Conservation (phyloP, 257 asterid species). For the Capsicum rhomboideum region DNA sequence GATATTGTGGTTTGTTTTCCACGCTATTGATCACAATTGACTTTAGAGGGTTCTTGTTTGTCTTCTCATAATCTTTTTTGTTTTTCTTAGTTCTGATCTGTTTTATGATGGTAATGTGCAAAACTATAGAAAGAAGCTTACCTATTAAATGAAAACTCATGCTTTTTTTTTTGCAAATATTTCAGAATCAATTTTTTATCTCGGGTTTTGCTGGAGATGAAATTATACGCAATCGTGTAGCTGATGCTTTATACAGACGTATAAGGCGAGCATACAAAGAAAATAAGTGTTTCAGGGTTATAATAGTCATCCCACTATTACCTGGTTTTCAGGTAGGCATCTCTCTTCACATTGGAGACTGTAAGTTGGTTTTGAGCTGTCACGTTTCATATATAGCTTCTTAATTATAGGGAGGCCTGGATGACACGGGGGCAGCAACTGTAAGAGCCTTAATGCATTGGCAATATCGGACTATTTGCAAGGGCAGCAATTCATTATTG, state of each 20-base stretch:
- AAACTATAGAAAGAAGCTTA: neutral
- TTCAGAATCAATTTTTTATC: constrained; percentile 91
- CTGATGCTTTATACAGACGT: constrained; percentile 80
- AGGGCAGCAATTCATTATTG: constrained; percentile 68
- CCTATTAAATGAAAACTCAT: neutral
- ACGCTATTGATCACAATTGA: neutral
- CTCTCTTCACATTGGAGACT: neutral
- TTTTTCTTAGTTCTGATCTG: neutral
- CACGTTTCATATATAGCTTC: constrained; percentile 5
- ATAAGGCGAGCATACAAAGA: constrained; percentile 68
- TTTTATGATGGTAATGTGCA: neutral
- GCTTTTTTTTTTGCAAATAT: neutral
- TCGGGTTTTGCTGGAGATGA: constrained; percentile 89
- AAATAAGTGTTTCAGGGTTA: constrained; percentile 63
- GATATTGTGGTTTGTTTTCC: neutral
- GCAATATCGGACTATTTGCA: constrained; percentile 89
- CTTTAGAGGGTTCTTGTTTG: neutral
- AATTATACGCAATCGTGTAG: constrained; percentile 75
- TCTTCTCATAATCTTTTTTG: neutral
- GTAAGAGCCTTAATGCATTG: constrained; percentile 96
- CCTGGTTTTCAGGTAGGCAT: constrained; percentile 86
- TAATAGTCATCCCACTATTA: constrained; percentile 82
- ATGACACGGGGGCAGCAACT: constrained; percentile 93
- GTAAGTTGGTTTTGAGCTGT: neutral
- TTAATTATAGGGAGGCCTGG: constrained; percentile 76